phyloP scores from a whole-genome alignment of 805 yeast species.

The Jamesozyma gamospora region DNA sequence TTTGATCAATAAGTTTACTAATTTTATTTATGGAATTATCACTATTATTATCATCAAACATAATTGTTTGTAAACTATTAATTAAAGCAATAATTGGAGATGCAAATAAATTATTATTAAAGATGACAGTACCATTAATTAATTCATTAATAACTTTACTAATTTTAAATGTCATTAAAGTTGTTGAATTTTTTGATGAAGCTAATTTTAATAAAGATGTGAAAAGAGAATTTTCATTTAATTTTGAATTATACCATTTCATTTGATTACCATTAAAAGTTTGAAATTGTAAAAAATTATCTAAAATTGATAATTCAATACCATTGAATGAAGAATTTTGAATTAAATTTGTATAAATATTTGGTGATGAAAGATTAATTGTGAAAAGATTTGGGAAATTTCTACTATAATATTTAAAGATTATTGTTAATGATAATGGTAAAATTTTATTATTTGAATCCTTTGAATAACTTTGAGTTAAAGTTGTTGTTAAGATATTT shows the following conservation, averaged over 20 bases:
- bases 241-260: slow-evolving; percentile 70
- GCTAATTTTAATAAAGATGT: slow-evolving; percentile 53
- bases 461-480: slow-evolving; percentile 33
- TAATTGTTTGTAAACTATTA: slow-evolving; percentile 34
- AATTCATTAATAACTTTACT: slow-evolving; percentile 40
- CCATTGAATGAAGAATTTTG: slow-evolving; percentile 32
- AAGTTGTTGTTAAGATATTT: slow-evolving; percentile 29
- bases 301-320: slow-evolving; percentile 48
- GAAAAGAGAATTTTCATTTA: slow-evolving; percentile 48
- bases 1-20: slow-evolving; percentile 65
- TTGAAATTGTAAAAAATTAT: slow-evolving; percentile 52
- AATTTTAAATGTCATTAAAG: slow-evolving; percentile 34
- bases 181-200: slow-evolving; percentile 24
- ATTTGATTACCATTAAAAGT: slow-evolving; percentile 42
- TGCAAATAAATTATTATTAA: slow-evolving; percentile 38
- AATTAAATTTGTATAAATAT: slow-evolving; percentile 31
- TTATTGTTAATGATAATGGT: slow-evolving; percentile 38
- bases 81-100: slow-evolving; percentile 50
- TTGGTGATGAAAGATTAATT: slow-evolving; percentile 26
- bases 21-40: slow-evolving; percentile 28
- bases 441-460: slow-evolving; percentile 36
- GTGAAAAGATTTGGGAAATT: slow-evolving; percentile 30
- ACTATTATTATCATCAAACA: background rate
- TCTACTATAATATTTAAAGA: slow-evolving; percentile 33
- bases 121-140: slow-evolving; percentile 42